phyloP scores from a whole-genome alignment of 768 basidiomycete species.

The Rhodosporidiobolus odoratus region DNA sequence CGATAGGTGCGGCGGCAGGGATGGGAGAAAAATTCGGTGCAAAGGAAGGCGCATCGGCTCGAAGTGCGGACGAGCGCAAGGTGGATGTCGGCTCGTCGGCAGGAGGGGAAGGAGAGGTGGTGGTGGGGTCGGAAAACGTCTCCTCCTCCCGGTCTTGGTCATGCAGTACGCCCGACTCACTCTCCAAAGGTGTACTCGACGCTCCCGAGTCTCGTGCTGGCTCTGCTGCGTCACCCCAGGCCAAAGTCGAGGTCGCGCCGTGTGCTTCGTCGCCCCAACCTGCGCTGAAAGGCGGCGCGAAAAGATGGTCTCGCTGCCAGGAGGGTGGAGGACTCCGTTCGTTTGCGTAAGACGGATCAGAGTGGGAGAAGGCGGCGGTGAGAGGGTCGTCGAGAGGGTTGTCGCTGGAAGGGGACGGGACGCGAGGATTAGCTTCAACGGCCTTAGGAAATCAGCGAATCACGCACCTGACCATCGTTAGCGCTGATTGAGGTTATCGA shows the following conservation, averaged over 20 bases:
- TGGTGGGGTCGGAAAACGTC: not conserved
- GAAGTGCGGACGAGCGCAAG: not conserved
- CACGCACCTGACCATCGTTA: conserved; percentile 5
- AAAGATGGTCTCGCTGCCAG: conserved; percentile 10
- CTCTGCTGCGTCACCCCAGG: not conserved
- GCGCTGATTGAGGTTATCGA: not conserved
- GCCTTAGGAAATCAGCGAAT: not conserved
- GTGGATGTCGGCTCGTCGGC: not conserved
- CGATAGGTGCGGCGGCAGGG: not conserved
- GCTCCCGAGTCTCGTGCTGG: not conserved
- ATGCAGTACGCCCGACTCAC: not conserved
- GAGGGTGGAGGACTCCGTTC: not conserved
- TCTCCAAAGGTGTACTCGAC: not conserved
- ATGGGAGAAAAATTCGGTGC: not conserved
- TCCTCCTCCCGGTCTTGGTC: conserved; percentile 1
- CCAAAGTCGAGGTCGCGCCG: too few species aligned
- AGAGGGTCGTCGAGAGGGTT: conserved; percentile 3
- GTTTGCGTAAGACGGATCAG: not conserved
- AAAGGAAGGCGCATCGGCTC: not conserved
- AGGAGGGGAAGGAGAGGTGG: not conserved
- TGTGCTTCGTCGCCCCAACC: not conserved
- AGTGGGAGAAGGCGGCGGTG: not conserved
- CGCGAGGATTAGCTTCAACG: not conserved
- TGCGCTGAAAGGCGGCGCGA: not conserved
- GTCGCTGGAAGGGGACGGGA: not conserved